Evolutionary conservation across 805 yeast species (phyloP).

Genomic region (Candida boidinii): DNA sequence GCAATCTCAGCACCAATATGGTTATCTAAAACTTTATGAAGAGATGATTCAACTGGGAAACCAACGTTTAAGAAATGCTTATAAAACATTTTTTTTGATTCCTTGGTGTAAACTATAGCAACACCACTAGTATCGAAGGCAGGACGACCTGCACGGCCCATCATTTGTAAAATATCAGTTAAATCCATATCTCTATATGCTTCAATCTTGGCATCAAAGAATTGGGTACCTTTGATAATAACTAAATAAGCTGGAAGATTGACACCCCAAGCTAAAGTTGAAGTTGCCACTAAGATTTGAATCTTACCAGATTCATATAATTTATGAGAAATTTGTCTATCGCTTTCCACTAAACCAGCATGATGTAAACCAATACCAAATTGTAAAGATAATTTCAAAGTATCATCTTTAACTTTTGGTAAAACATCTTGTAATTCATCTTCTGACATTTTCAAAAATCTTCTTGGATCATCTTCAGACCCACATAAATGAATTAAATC

Average conservation of each 20-base stretch:
- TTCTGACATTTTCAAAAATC: conserved; percentile 62
- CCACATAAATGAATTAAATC: conserved; percentile 76
- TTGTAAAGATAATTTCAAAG: conserved; percentile 62
- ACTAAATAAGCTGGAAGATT: conserved; percentile 76
- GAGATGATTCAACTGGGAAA: conserved; percentile 74
- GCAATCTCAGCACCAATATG: conserved; percentile 78
- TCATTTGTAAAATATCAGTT: conserved; percentile 76
- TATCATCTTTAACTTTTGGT: conserved; percentile 67
- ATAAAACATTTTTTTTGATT: conserved; percentile 64
- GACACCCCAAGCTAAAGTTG: conserved; percentile 86
- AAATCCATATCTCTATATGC: conserved; percentile 75
- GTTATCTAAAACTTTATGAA: conserved; percentile 69
- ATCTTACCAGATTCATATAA: conserved; percentile 60
- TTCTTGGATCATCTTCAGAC: conserved; percentile 64
- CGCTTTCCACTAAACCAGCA: conserved; percentile 72
- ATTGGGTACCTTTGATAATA: conserved; percentile 69
- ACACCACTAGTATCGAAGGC: conserved; percentile 73
- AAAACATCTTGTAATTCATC: conserved; percentile 45
- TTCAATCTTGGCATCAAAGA: conserved; percentile 54
- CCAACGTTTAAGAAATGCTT: conserved; percentile 74
- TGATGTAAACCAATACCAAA: conserved; percentile 80
- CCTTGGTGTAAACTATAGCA: conserved; percentile 70
- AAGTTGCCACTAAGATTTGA: conserved; percentile 68
- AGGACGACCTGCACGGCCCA: conserved; percentile 83
- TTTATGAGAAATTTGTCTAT: conserved; percentile 61